These are phyloP conservation scores for Cyclotella cryptica DNA, from an alignment of 108 stramenopile species.

Conservation along the genomic window DNA sequence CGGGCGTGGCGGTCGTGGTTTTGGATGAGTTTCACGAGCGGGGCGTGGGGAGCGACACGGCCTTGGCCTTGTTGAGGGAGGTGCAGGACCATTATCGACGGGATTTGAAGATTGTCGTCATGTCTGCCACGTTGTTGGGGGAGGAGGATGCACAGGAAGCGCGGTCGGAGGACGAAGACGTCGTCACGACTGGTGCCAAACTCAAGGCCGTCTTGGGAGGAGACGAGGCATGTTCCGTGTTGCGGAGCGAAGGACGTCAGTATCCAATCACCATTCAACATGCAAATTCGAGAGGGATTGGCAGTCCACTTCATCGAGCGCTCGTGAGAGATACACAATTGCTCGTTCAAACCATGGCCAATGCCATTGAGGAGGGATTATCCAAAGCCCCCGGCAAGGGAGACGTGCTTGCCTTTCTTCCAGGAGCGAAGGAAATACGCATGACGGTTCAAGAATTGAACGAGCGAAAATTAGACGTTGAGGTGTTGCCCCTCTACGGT, in stretches of 20 bases:
- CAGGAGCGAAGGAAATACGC: slow-evolving; percentile 85
- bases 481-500: slow-evolving; percentile 74
- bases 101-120: slow-evolving; percentile 61
- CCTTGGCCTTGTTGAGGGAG: slow-evolving; percentile 66
- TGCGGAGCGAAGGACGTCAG: slow-evolving; percentile 63
- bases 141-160: slow-evolving; percentile 23
- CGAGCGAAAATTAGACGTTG: slow-evolving; percentile 40
- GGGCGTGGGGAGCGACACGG: slow-evolving; percentile 68
- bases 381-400: slow-evolving; percentile 60
- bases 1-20: slow-evolving; percentile 47
- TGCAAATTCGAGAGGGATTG: slow-evolving; percentile 34
- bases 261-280: slow-evolving; percentile 65
- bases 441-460: slow-evolving; percentile 60
- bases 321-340: slow-evolving; percentile 47
- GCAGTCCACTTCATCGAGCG: slow-evolving; percentile 54
- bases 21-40: slow-evolving; percentile 84
- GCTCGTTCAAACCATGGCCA: slow-evolving; percentile 53
- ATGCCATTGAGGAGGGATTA: slow-evolving; percentile 58
- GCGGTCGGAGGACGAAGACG: not conserved
- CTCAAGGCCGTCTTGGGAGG: slow-evolving; percentile 57
- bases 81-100: slow-evolving; percentile 50
- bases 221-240: slow-evolving; percentile 44
- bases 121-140: slow-evolving; percentile 74
- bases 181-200: slow-evolving; percentile 27
- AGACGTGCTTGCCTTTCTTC: slow-evolving; percentile 85